Evolutionary conservation across 148 eudicot genomes (phyloP), one percentile per base, ranked within the genome.

Genomic region (Beta vulgaris): DNA sequence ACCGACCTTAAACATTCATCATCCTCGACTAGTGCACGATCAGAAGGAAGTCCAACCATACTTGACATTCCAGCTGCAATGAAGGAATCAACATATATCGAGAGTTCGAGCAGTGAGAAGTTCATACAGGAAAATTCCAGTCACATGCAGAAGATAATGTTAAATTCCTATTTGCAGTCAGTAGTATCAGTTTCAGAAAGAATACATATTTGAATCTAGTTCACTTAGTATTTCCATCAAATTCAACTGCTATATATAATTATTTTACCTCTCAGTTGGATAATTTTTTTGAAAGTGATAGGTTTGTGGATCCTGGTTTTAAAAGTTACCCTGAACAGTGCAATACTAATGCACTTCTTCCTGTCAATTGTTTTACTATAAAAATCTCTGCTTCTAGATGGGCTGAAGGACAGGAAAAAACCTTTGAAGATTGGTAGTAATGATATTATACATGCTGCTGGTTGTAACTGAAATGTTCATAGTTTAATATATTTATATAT

Each of bases 11-110:
- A 69, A 83, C 99, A 95, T 82, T 92, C 99, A 43, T 88, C 94
- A 79, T 95, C 99, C 62, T 90, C 91, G 36, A 84, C 88, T 21
- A 95, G 92, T 36, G 97, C 92, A 43, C 88, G 96, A 82, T 95
- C 99, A 63, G 97, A 85, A 71, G 99, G 96, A 71, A 95, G 97
- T 76, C 99, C 99, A 59, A 92, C 69, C 99, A 95, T 95, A 79
- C 87, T 79, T 29, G 96, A 76, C 93, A 90, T 94, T 57, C 87
- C 90, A 79, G 80, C 97, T 90, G 84, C 78, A 74, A 29, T 46
- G 12, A 65, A 62, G 73, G 23, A 76, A 29, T 18, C 21, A 76
- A 14, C 28, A 69, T 55, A 1, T 1, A 35, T 39, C 40, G 21
- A 69, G 28, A 65, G 67, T n/a, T 68, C 61, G 46, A 5, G 46